phyloP scores from a whole-genome alignment of 768 basidiomycete genomes.

The Trametes cinnabarina region DNA sequence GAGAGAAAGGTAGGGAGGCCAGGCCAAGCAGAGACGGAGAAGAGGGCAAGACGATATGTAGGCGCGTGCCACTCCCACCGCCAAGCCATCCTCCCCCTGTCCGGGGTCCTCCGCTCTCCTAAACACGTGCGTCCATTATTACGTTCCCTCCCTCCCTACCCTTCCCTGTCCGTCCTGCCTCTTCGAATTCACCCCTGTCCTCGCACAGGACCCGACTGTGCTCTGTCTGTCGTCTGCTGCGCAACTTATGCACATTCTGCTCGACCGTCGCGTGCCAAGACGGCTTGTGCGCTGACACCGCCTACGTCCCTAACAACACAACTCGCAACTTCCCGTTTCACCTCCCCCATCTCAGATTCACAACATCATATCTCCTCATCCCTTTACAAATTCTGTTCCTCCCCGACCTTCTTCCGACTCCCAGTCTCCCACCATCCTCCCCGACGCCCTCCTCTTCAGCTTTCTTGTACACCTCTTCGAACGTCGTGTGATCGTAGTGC shows the following conservation, averaged over 20 bases:
- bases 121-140: constrained; percentile 24
- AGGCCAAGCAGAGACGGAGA: constrained; percentile 6
- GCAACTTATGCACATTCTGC: not conserved
- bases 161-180: not conserved
- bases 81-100: constrained; percentile 6
- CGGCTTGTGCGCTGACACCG: not conserved
- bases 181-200: not conserved
- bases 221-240: not conserved
- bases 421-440: not conserved
- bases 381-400: constrained; percentile 5
- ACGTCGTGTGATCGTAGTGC: not conserved
- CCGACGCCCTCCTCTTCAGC: not conserved
- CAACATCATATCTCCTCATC: constrained; percentile 15
- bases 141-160: not conserved
- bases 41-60: too few species aligned
- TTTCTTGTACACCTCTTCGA: not conserved
- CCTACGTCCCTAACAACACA: constrained; percentile 8
- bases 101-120: constrained; percentile 24
- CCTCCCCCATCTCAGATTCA: constrained; percentile 15
- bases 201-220: not conserved
- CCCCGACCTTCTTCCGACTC: constrained; percentile 11
- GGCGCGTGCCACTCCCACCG: constrained; percentile 13
- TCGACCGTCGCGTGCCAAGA: not conserved
- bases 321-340: constrained; percentile 18
- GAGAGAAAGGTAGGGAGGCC: not conserved